Base-by-base conservation (phyloP, 805 yeast species). In the Ogataea naganishii region DNA sequence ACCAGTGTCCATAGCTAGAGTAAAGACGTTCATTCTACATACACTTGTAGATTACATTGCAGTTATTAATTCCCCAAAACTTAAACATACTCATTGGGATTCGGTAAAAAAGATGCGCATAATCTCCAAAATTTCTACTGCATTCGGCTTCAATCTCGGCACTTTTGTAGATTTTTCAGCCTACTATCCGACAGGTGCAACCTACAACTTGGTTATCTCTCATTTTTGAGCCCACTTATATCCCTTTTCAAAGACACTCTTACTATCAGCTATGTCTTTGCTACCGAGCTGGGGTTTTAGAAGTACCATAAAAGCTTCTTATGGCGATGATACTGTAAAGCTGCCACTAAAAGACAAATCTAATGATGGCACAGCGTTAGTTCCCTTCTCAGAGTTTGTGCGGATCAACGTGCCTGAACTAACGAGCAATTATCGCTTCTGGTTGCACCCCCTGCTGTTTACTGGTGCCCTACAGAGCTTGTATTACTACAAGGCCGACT, bases 391-490 rank as follows among this genome's bases (percentile, higher is more conserved):
- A 5, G 54, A 63, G 14, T 57, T 71, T 21, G 44, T 69, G 27
- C 40, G 44, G 21, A 30, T 46, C 2, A 38, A 47, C 11, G 62
- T 62, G 1, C 72, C 75, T 0, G 65, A 64, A 31, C 50, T 69
- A 23, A 32, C 37, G 15, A 42, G 57, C 14, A 60, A 60, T 5
- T 51, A 59, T 31, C 51, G 52, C n/a, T 65, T 51, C 41, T 51
- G 45, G 43, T 52, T 69, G 28, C 62, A 64, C 36, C 76, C 77
- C 4, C 47, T 60, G 10, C 48, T 71, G 5, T 51, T 65, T 30
- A 61, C 62, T 25, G 76, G 76, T 16, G 64, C 65, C 26, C 39
- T 64, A 14, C 77, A 72, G 46, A 66, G 72, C 4, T 57, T 72
- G 11, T 69, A 66, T 39, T 51, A 69, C 3, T 65, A 68, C 2